phyloP scores from a whole-genome alignment of 1,284 basidiomycete species.

The Heterobasidion occidentale region DNA sequence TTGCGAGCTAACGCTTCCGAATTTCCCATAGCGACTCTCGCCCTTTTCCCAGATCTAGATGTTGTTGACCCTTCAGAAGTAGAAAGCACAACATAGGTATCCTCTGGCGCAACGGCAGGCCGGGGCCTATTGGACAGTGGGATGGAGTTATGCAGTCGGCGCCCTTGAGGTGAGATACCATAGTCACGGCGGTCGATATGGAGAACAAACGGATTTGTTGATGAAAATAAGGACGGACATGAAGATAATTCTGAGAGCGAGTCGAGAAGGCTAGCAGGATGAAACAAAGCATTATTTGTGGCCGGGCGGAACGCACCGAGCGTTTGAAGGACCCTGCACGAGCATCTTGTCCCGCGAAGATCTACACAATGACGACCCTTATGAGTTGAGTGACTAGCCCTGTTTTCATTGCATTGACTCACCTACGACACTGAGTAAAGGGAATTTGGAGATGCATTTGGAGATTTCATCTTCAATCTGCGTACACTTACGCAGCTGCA shows the following conservation, averaged over 20 bases:
- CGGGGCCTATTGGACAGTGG: too few relatives aligned
- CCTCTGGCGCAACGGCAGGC: too few relatives aligned
- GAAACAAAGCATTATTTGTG: constrained; percentile 13
- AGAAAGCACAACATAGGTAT: too few relatives aligned
- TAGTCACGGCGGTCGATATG: constrained; percentile 9
- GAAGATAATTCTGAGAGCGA: constrained; percentile 5
- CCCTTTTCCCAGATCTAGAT: too few relatives aligned
- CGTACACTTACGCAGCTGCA: constrained; percentile 40
- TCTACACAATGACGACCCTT: constrained; percentile 25
- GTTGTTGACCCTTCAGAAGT: too few relatives aligned
- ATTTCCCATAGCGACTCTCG: too few relatives aligned
- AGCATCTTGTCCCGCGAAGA: constrained; percentile 42
- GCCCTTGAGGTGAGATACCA: too few relatives aligned
- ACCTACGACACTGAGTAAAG: constrained; percentile 52
- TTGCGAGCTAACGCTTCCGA: too few relatives aligned
- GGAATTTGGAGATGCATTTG: constrained; percentile 33
- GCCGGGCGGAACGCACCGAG: constrained; percentile 11
- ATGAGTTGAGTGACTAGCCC: constrained; percentile 3
- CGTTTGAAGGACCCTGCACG: constrained; percentile 12
- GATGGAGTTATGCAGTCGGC: too few relatives aligned
- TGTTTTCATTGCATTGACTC: constrained; percentile 14
- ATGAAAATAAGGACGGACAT: constrained; percentile 4
- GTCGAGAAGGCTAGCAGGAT: constrained; percentile 5
- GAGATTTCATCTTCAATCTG: constrained; percentile 34
- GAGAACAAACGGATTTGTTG: constrained; percentile 5